Conservation (phyloP, 2,329 filamentous ascomycete species). For the Nigrospora osmanthi region DNA sequence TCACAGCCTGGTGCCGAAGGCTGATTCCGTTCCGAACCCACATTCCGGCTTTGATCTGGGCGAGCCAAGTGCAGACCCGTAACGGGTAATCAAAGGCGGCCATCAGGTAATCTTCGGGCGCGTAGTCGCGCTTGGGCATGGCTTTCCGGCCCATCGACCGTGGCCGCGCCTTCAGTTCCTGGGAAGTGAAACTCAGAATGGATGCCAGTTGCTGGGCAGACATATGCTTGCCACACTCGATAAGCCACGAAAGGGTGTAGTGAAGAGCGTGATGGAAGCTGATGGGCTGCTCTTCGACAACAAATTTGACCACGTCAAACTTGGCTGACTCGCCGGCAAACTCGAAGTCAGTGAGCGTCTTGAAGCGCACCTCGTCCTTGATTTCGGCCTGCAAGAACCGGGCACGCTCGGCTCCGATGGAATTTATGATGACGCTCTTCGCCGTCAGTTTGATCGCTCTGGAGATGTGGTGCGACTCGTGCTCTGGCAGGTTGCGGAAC, state of each 20-base stretch:
- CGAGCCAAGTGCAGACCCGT: slow-evolving; percentile 89
- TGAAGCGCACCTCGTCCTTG: slow-evolving; percentile 79
- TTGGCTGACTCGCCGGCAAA: slow-evolving; percentile 55
- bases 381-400: slow-evolving; percentile 84
- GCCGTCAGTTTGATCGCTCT: slow-evolving; percentile 67
- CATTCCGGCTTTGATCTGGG: slow-evolving; percentile 97
- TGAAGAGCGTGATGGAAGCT: slow-evolving; percentile 97
- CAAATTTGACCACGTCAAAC: slow-evolving; percentile 74
- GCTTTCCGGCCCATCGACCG: slow-evolving; percentile 52
- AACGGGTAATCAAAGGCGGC: slow-evolving; percentile 89
- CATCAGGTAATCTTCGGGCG: slow-evolving; percentile 72
- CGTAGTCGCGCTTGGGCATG: slow-evolving; percentile 49
- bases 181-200: slow-evolving; percentile 63
- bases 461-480: slow-evolving; percentile 58
- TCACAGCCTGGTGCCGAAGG: slow-evolving; percentile 86
- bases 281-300: slow-evolving; percentile 82
- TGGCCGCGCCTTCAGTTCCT: slow-evolving; percentile 60
- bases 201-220: slow-evolving; percentile 56
- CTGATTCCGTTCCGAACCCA: slow-evolving; percentile 98
- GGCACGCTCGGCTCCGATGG: slow-evolving; percentile 77
- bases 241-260: slow-evolving; percentile 91
- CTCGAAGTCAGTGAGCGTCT: slow-evolving; percentile 68
- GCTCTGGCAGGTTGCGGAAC: slow-evolving; percentile 62
- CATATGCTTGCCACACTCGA: slow-evolving; percentile 80
- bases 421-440: slow-evolving; percentile 80